Evolutionary conservation across 2,329 filamentous ascomycete genomes (phyloP).

Genomic region (Pseudogymnoascus sp.): DNA sequence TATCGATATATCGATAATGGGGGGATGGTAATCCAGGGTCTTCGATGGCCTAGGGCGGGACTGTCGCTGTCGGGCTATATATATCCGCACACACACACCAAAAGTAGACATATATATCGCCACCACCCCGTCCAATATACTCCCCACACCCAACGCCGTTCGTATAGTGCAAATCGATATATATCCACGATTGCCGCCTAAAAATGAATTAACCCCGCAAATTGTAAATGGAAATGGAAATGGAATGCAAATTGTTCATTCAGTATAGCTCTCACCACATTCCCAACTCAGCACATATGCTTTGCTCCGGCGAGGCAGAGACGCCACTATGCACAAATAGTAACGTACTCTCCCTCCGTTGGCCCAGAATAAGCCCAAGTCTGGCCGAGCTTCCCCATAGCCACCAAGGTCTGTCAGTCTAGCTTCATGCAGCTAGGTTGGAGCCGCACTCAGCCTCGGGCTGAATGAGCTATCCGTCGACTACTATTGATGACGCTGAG

Average conservation of each 20-base stretch:
- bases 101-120: background rate
- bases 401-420: conserved; percentile 8
- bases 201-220: conserved; percentile 1
- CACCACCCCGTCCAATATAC: background rate
- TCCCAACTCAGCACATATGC: background rate
- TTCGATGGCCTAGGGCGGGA: background rate
- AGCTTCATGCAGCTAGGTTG: background rate
- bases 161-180: background rate
- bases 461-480: background rate
- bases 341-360: background rate
- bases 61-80: background rate
- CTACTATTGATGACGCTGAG: background rate
- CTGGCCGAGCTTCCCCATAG: background rate
- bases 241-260: background rate
- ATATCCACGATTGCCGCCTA: conserved; percentile 6
- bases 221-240: background rate
- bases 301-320: conserved; percentile 5
- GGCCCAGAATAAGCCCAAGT: conserved; percentile 4
- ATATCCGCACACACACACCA: background rate
- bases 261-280: background rate
- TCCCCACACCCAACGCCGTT: background rate
- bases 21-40: background rate
- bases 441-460: conserved; percentile 7
- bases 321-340: background rate
- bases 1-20: conserved; percentile 5